Percentiles rank a stretch among this genome's conserved stretches.
These are phyloP conservation scores for Agrostemma githago DNA, from an alignment of 148 eudicot species.

Conservation along the genomic window DNA sequence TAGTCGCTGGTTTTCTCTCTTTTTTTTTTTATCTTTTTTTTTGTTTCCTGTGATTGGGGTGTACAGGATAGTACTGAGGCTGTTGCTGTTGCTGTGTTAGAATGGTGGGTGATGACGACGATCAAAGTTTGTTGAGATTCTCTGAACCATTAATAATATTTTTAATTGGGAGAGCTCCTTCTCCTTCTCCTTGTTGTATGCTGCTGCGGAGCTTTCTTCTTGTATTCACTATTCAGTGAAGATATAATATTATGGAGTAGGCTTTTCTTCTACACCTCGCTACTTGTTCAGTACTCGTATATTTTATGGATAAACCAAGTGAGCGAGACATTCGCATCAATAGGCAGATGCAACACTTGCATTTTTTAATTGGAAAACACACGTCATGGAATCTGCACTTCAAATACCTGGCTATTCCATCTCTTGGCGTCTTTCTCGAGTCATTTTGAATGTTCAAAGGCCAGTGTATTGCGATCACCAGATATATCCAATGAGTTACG, in stretches of 20 bases:
- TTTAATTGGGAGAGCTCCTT: neutral
- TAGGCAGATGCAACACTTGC: neutral
- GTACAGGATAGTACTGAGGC: neutral
- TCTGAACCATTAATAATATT: slow-evolving; percentile 9
- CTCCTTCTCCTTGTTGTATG: neutral
- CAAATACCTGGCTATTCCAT: neutral
- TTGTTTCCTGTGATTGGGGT: neutral
- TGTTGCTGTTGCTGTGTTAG: neutral
- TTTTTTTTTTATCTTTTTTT: neutral
- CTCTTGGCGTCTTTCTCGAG: neutral
- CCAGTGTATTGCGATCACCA: too few relatives aligned
- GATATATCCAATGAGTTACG: neutral
- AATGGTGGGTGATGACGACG: slow-evolving; percentile 12
- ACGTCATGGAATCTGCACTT: too few relatives aligned
- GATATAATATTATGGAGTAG: neutral
- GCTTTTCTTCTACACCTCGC: neutral
- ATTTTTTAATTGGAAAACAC: too few relatives aligned
- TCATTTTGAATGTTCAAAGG: neutral
- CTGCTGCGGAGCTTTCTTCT: neutral
- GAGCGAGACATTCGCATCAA: neutral
- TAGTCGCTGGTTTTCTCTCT: neutral
- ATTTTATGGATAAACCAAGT: too few relatives aligned
- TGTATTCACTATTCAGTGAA: neutral
- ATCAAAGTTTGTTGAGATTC: slow-evolving; percentile 15
- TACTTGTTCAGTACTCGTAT: neutral